phyloP scores from a whole-genome alignment of 2,329 filamentous ascomycete species.

The Epichloe coenophiala region DNA sequence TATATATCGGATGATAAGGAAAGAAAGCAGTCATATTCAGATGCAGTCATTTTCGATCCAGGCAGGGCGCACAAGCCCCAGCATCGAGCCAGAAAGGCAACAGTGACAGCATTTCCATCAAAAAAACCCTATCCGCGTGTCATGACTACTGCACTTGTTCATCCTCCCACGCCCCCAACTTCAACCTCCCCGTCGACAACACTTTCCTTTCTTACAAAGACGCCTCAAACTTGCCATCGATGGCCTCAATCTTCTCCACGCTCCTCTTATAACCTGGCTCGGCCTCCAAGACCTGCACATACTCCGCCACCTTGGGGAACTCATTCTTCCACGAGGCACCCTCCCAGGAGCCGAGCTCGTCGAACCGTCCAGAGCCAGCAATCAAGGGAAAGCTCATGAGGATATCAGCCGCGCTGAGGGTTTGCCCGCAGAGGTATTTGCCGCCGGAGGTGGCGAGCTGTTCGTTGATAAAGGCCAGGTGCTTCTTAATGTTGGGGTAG shows the following conservation, averaged over 20 bases:
- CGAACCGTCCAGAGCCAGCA: conserved; percentile 25
- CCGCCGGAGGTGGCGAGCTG: conserved; percentile 32
- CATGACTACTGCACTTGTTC: background rate
- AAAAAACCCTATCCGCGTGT: background rate
- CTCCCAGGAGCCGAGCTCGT: conserved; percentile 28
- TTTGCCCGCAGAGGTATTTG: conserved; percentile 34
- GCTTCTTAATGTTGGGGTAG: conserved; percentile 32
- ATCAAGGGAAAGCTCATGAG: conserved; percentile 40
- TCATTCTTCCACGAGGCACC: conserved; percentile 23
- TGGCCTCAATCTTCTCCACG: conserved; percentile 33
- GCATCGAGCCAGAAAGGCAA: no score
- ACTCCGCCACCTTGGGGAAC: conserved; percentile 33
- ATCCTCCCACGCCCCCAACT: background rate
- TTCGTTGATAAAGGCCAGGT: conserved; percentile 36
- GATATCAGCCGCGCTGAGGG: conserved; percentile 39
- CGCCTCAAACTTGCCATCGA: conserved; percentile 27
- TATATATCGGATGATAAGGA: no score
- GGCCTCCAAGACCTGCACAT: conserved; percentile 29
- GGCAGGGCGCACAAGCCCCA: no score
- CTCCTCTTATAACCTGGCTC: conserved; percentile 35
- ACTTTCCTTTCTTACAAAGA: conserved; percentile 3
- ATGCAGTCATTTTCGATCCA: no score
- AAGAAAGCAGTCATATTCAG: no score
- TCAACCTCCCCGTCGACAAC: background rate
- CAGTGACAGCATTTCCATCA: no score